A percentile compares a stretch with the other conserved stretches of the same genome.
Conservation (phyloP, 208 protist species). For the Trichomonas gallinae region DNA sequence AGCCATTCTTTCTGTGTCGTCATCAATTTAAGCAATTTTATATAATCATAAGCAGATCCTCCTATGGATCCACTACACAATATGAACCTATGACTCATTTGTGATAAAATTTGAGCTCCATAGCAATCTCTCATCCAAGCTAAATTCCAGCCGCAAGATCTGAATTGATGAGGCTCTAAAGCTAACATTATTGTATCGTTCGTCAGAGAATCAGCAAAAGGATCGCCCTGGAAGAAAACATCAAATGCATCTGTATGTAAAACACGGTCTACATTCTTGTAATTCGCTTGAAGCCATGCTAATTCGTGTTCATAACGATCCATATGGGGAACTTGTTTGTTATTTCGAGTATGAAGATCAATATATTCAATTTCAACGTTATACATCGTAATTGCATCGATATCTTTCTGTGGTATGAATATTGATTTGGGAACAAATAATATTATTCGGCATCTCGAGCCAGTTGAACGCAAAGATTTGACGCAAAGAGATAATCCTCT, state of each 20-base stretch:
- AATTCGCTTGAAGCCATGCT: not conserved
- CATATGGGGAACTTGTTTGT: not conserved
- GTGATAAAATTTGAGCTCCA: not conserved
- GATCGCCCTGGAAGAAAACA: constrained; percentile 14
- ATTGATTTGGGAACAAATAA: not conserved
- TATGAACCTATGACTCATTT: not conserved
- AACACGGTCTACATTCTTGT: not conserved
- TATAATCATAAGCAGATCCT: not conserved
- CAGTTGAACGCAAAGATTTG: not conserved
- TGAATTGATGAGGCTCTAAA: not conserved
- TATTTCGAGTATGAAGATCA: not conserved
- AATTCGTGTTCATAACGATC: not conserved
- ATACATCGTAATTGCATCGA: not conserved
- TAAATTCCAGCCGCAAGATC: not conserved
- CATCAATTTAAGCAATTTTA: not conserved
- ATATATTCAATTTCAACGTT: not conserved
- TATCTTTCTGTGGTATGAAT: too few relatives aligned
- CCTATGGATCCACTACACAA: constrained; percentile 12
- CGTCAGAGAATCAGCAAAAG: not conserved
- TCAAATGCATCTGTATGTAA: constrained; percentile 3
- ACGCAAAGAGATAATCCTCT: not conserved
- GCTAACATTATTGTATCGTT: not conserved
- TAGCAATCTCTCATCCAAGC: not conserved
- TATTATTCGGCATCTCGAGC: not conserved
- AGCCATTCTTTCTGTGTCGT: not conserved